Evolutionary conservation across 768 basidiomycete genomes (phyloP).

Genomic region (Leccinum uliginosum): DNA sequence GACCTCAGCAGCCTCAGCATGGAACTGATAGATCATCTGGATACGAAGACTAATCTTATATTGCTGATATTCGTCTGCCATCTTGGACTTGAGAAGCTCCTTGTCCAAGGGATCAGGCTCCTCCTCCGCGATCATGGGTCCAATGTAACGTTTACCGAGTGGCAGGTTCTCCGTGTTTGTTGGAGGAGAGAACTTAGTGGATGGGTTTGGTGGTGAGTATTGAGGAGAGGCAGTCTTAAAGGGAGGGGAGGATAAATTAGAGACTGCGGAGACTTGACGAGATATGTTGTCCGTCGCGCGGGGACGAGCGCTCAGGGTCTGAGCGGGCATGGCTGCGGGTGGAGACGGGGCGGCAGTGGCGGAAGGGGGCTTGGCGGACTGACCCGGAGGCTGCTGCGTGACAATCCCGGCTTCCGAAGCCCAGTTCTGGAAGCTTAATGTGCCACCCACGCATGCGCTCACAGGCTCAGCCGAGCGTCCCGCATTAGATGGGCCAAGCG

Average conservation of each 20-base stretch:
- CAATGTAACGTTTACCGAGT: slow-evolving; percentile 31
- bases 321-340: slow-evolving; percentile 1
- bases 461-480: slow-evolving; percentile 20
- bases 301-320: slow-evolving; percentile 17
- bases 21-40: slow-evolving; percentile 33
- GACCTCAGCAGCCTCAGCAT: slow-evolving; percentile 26
- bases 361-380: slow-evolving; percentile 3
- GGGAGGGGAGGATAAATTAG: slow-evolving; percentile 19
- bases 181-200: slow-evolving; percentile 26
- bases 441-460: slow-evolving; percentile 8
- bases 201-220: slow-evolving; percentile 21
- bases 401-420: slow-evolving; percentile 29
- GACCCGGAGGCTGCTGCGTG: slow-evolving; percentile 15
- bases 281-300: slow-evolving; percentile 29
- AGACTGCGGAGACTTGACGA: slow-evolving; percentile 27
- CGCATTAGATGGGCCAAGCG: slow-evolving; percentile 22
- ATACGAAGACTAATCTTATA: slow-evolving; percentile 31
- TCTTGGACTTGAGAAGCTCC: slow-evolving; percentile 28
- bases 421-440: slow-evolving; percentile 28
- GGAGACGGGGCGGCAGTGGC: slow-evolving; percentile 7
- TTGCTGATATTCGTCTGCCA: slow-evolving; percentile 30
- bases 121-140: slow-evolving; percentile 28
- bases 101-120: slow-evolving; percentile 26
- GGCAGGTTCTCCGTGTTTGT: slow-evolving; percentile 15
- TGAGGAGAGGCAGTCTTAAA: slow-evolving; percentile 22